Evolutionary conservation across 176 grass and related monocot genomes (phyloP).

Genomic region (Eleusine indica): DNA sequence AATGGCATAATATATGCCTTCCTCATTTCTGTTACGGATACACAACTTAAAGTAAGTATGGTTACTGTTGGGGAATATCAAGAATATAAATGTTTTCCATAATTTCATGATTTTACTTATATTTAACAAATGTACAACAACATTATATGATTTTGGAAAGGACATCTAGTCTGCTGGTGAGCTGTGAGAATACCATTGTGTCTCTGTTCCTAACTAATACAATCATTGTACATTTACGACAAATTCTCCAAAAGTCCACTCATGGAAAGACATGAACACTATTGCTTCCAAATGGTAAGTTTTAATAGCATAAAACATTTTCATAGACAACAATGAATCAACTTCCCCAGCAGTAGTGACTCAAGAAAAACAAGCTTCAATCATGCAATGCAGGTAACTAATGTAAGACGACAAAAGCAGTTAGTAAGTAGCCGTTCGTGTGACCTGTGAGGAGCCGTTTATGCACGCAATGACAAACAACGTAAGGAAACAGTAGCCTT

Average conservation of each 20-base stretch:
- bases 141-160: background rate
- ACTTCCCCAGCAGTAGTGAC: background rate
- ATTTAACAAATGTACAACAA: background rate
- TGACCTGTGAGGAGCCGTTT: background rate
- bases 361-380: slow-evolving; percentile 6
- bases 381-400: slow-evolving; percentile 14
- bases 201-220: background rate
- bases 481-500: background rate
- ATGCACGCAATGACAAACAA: slow-evolving; percentile 1
- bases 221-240: background rate
- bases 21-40: slow-evolving; percentile 62
- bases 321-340: background rate
- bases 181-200: background rate
- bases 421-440: background rate
- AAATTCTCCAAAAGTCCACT: background rate
- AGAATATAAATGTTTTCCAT: background rate
- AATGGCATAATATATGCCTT: slow-evolving; percentile 83
- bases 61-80: background rate
- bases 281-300: background rate
- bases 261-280: background rate
- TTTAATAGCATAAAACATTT: background rate
- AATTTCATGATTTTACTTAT: background rate
- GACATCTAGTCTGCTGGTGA: background rate
- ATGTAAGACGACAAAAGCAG: background rate
- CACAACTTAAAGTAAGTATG: background rate